Evolutionary conservation across 345 rosid genomes (phyloP).

Genomic region (Populus alba): DNA sequence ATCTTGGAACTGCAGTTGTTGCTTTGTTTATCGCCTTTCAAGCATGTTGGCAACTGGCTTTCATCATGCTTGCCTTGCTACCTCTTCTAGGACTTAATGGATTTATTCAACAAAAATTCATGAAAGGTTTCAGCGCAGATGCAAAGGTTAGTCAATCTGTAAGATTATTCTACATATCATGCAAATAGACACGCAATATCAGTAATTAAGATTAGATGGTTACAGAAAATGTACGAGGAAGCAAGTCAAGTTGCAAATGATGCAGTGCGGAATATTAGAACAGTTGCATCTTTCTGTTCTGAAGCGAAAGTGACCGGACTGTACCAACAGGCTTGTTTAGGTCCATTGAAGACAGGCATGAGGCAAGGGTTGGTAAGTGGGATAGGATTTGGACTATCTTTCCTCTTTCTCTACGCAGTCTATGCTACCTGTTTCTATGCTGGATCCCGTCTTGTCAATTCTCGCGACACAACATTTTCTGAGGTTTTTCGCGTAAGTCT

Average conservation of each 20-base stretch:
- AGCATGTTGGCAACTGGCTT: constrained; percentile 16
- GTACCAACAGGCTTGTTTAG: constrained; percentile 13
- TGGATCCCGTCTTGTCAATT: constrained; percentile 15
- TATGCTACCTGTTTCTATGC: constrained; percentile 17
- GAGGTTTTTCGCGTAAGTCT: constrained; percentile 17
- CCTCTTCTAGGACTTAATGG: constrained; percentile 16
- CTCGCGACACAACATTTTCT: constrained; percentile 2
- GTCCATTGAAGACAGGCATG: constrained; percentile 13
- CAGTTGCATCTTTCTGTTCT: constrained; percentile 21
- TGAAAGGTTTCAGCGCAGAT: constrained; percentile 17
- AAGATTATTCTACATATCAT: too few relatives aligned
- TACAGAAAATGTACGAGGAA: constrained; percentile 14
- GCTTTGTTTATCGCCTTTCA: constrained; percentile 5
- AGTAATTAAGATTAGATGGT: background rate
- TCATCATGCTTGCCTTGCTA: constrained; percentile 4
- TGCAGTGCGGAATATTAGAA: constrained; percentile 17
- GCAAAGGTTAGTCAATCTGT: background rate
- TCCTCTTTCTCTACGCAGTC: constrained; percentile 7
- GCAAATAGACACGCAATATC: too few relatives aligned
- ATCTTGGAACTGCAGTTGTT: background rate
- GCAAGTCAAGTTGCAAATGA: constrained; percentile 21
- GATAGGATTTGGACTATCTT: constrained; percentile 18
- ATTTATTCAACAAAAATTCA: constrained; percentile 3
- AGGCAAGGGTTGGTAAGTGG: constrained; percentile 16
- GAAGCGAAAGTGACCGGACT: constrained; percentile 21